Base-by-base conservation (phyloP, 129 eudicot genomes). In the Tagetes erecta region DNA sequence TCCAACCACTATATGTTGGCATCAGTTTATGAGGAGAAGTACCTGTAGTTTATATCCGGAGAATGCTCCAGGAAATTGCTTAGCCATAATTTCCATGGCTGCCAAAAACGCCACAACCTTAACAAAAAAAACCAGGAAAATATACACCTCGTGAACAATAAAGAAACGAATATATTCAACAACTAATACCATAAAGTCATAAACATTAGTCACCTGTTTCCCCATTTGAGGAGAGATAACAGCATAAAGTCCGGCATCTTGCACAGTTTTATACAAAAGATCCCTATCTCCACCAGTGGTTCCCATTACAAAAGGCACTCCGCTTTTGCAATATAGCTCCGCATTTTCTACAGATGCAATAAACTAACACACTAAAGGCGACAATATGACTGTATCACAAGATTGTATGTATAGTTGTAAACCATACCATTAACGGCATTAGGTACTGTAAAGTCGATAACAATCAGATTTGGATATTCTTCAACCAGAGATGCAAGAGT, bases 171-270 rank as follows among this genome's bases (percentile, higher is more conserved):
- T 3, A 27, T n/a, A 49, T 36, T 57, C 59, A 59, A 45, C 8
- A 67, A 45, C 37, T 36, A 67, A 49, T 55, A 40, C 34, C 12
- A 27, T 4, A 55, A 50, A 35, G 34, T 27, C 12, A 27, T 2
- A 55, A 50, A 35, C 37, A 39, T 1, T 39, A 3, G 55, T 75
- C 70, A 92, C 98, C 96, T 92, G 98, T 79, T 89, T 92, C 39
- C 98, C 98, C 96, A 92, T 92, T 79, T 92, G 98, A 36, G 98
- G 96, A 41, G 98, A 92, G 73, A 92, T 92, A 52, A 92, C 92
- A 71, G 92, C 96, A 87, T 89, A 89, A 83, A 83, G 84, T 41
- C 86, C 87, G 0, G 95, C 80, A n/a, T 89, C 96, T 27, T 81
- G 75, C 10, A 92, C 98, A 73, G 92, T 87, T 71, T 84, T 89